These are phyloP conservation scores for Mycena olivaceomarginata DNA, from an alignment of 768 basidiomycete genomes.

Conservation along the genomic window DNA sequence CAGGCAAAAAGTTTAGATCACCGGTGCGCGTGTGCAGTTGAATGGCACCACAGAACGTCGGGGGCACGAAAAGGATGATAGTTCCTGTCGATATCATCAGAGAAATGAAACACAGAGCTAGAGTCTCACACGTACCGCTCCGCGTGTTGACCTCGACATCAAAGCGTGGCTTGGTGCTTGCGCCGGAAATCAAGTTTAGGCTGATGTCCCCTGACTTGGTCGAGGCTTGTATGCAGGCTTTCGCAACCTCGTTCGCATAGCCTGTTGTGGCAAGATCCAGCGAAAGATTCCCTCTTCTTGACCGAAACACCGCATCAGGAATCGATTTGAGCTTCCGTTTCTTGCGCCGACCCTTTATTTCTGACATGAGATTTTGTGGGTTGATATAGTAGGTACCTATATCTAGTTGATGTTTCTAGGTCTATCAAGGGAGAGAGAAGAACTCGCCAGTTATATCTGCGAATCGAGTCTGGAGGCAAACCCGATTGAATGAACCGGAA, in stretches of 20 bases:
- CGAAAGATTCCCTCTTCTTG: constrained; percentile 35
- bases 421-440: neutral
- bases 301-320: constrained; percentile 42
- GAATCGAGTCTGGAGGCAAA: constrained; percentile 36
- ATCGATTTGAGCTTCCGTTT: constrained; percentile 30
- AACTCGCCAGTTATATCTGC: constrained; percentile 36
- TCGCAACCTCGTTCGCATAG: constrained; percentile 25
- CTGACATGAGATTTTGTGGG: constrained; percentile 10
- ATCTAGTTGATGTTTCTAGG: neutral
- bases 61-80: constrained; percentile 48
- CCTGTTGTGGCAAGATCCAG: constrained; percentile 43
- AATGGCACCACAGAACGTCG: constrained; percentile 60
- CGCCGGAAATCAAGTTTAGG: constrained; percentile 40
- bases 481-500: constrained; percentile 29
- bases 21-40: constrained; percentile 58
- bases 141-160: constrained; percentile 39
- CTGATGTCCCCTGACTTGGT: constrained; percentile 37
- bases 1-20: constrained; percentile 58
- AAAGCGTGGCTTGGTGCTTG: constrained; percentile 33
- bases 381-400: constrained; percentile 38
- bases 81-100: constrained; percentile 27
- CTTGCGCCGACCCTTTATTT: constrained; percentile 21
- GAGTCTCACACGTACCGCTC: constrained; percentile 23
- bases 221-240: constrained; percentile 29
- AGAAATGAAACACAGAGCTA: neutral